Percentiles rank a stretch among this genome's conserved stretches.
phyloP scores from a whole-genome alignment of 768 basidiomycete species.

The Calocybe gangraenosa region DNA sequence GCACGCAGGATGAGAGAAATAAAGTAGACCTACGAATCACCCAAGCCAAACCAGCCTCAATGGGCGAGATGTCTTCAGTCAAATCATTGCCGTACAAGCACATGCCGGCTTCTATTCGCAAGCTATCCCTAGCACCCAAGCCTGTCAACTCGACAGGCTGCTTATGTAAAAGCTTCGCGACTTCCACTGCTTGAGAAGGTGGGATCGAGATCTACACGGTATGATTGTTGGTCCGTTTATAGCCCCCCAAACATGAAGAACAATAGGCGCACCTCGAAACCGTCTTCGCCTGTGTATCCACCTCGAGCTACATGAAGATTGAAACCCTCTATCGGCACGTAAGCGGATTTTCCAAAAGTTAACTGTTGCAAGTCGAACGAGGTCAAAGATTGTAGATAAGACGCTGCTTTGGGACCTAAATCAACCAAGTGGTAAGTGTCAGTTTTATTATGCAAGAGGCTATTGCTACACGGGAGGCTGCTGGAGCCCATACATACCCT shows the following conservation, averaged over 20 bases:
- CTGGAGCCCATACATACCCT: no score
- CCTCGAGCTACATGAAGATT: slow-evolving; percentile 88
- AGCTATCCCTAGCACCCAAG: slow-evolving; percentile 87
- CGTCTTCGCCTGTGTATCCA: slow-evolving; percentile 98
- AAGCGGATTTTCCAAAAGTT: slow-evolving; percentile 83
- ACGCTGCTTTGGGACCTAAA: slow-evolving; percentile 76
- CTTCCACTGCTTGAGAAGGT: slow-evolving; percentile 65
- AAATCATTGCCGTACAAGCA: slow-evolving; percentile 95
- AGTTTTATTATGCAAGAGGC: no score
- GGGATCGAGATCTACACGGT: slow-evolving; percentile 78
- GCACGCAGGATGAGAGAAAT: not conserved
- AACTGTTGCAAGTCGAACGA: slow-evolving; percentile 68
- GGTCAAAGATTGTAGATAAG: slow-evolving; percentile 73
- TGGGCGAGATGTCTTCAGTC: slow-evolving; percentile 79
- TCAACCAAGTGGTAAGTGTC: not conserved
- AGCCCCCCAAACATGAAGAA: not conserved
- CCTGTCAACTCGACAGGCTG: slow-evolving; percentile 79
- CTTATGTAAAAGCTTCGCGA: slow-evolving; percentile 62
- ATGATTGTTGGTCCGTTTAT: not conserved
- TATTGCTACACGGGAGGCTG: no score
- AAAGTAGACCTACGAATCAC: slow-evolving; percentile 66
- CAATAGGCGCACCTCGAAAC: slow-evolving; percentile 69
- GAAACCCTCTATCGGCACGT: slow-evolving; percentile 71
- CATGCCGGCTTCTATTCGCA: slow-evolving; percentile 96
- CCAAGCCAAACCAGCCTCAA: slow-evolving; percentile 92